These are phyloP conservation scores for Mortierella sp. DNA, from an alignment of 371 early-diverging fungal species.

Conservation along the genomic window DNA sequence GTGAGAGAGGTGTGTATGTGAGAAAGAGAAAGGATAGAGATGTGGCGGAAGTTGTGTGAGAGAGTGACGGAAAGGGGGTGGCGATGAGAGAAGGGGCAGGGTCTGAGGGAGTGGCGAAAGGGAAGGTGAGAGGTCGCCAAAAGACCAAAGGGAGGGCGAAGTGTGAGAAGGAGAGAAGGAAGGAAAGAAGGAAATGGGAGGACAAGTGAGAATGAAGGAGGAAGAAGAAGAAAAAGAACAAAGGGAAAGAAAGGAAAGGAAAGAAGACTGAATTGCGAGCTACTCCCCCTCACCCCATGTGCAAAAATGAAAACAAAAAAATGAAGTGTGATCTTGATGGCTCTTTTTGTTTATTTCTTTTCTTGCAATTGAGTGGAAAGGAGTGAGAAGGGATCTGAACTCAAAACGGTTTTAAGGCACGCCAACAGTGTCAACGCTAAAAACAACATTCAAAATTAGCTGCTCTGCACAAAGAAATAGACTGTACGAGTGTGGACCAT, in stretches of 20 bases:
- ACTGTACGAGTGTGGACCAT: neutral
- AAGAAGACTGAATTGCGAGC: neutral
- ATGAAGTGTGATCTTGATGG: neutral
- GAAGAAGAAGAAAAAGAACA: neutral
- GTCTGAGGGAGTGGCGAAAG: neutral
- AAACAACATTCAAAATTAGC: neutral
- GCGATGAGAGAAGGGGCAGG: neutral
- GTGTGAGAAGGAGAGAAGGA: neutral
- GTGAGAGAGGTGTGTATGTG: neutral
- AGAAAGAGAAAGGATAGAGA: neutral
- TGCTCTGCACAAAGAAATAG: neutral
- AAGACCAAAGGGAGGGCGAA: neutral
- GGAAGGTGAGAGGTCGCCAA: neutral
- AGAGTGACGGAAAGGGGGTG: neutral
- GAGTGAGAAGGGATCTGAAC: neutral
- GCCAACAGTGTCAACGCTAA: neutral
- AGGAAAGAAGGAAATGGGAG: neutral
- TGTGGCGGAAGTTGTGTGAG: neutral
- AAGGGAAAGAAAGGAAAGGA: neutral
- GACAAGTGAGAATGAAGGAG: neutral
- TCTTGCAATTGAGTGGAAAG: neutral
- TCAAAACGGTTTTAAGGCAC: conserved; percentile 8
- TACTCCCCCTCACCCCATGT: neutral
- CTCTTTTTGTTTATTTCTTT: neutral
- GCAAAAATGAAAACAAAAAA: neutral